Percentiles rank a stretch among this genome's conserved stretches.
Evolutionary conservation across 2,329 filamentous ascomycete genomes (phyloP).

Genomic region (Talaromyces verruculosus): DNA sequence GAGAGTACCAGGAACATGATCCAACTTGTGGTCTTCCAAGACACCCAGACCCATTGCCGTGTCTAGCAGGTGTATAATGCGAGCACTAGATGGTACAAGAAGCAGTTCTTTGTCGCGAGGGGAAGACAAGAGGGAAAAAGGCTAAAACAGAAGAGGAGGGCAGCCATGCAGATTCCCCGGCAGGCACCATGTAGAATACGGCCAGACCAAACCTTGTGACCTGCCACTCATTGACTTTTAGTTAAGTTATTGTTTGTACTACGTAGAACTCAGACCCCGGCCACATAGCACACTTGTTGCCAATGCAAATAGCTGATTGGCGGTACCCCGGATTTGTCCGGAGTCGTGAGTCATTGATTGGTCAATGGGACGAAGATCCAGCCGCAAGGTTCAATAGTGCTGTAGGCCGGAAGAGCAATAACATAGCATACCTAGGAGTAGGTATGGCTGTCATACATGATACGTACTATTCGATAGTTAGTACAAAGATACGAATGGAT

Average conservation of each 20-base stretch:
- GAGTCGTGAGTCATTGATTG: neutral
- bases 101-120: neutral
- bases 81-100: neutral
- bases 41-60: slow-evolving; percentile 70
- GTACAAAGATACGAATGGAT: neutral
- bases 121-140: neutral
- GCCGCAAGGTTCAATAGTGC: neutral
- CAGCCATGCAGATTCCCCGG: neutral
- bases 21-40: slow-evolving; percentile 64
- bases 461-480: neutral
- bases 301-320: neutral
- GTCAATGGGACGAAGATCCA: neutral
- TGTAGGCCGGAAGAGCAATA: neutral
- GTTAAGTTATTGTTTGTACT: too few species aligned
- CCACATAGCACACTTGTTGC: neutral
- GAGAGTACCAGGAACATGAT: slow-evolving; percentile 69
- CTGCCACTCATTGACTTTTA: neutral
- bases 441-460: too few species aligned
- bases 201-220: neutral
- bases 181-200: neutral
- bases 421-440: too few species aligned
- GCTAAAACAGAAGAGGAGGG: neutral
- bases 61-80: neutral
- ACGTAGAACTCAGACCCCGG: neutral
- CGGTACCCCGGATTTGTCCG: neutral